Base-by-base conservation (phyloP, 2,329 filamentous ascomycete species). In the Nemania sp. region DNA sequence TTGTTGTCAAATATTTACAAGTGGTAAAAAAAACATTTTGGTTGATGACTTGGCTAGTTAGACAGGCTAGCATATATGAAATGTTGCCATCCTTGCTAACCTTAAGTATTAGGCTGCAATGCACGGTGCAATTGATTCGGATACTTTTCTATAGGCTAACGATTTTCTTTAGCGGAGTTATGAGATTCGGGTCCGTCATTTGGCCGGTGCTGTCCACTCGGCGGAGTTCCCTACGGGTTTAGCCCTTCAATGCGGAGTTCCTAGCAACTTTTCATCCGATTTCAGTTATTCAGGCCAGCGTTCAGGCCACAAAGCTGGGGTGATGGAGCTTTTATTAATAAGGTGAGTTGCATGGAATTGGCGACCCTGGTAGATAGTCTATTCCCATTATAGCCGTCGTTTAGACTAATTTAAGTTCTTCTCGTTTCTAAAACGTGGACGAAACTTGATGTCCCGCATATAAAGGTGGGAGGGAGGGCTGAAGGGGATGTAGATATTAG, bases 31-130 rank as follows among this genome's bases (percentile, higher is more conserved):
- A 35, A 1, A 7, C 11, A 35, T 7, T 7, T 7, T 35, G 11
- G 32, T 35, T 11, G 11, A 8, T 35, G 32, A 35, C 32, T 35
- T 24, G 11, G n/a, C n/a, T n/a, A n/a, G n/a, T n/a, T n/a, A n/a
- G n/a, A n/a, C n/a, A n/a, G n/a, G n/a, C n/a, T n/a, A n/a, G n/a
- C n/a, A 32, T 61, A 55, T n/a, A 49, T n/a, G 51, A 60, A n/a
- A 66, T 66, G 57, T 66, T 66, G 63, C 41, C 18, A 66, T 66
- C 57, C 56, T 66, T 51, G 27, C 22, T 20, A 32, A 61, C 38
- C n/a, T n/a, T n/a, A n/a, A n/a, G n/a, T n/a, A n/a, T n/a, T 41
- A 38, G 22, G 53, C 53, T 43, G 15, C 29, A 41, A 29, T 7
- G 18, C 8, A 22, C 61, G 61, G 61, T 32, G 20, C 41, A 64